A percentile compares a stretch with the other conserved stretches of the same genome.
phyloP scores from a whole-genome alignment of 768 basidiomycete genomes.

The Boletus barrowsii region DNA sequence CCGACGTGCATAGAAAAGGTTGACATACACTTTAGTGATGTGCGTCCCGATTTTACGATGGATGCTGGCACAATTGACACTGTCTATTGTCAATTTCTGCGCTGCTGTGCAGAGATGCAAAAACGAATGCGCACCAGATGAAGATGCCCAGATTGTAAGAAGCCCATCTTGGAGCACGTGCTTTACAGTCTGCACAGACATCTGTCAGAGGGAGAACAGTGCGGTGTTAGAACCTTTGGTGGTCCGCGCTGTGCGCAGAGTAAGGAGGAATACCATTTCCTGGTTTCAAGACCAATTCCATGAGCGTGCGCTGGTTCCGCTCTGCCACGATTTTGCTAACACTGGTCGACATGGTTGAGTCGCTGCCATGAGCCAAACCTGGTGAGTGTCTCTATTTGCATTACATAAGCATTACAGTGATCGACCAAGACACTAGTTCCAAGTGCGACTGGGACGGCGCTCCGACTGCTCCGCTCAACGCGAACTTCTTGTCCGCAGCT shows the following conservation, averaged over 20 bases:
- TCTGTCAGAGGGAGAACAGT: conserved; percentile 44
- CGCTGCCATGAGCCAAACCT: not conserved
- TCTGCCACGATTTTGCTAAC: conserved; percentile 61
- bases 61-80: conserved; percentile 84
- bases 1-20: not conserved
- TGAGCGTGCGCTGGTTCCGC: conserved; percentile 60
- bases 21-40: conserved; percentile 83
- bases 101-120: not conserved
- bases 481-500: not conserved
- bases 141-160: conserved; percentile 87
- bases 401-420: conserved; percentile 18
- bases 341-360: conserved; percentile 29
- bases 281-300: conserved; percentile 66
- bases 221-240: conserved; percentile 1
- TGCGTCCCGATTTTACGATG: conserved; percentile 96
- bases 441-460: not conserved
- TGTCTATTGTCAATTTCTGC: conserved; percentile 29
- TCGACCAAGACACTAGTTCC: conserved; percentile 3
- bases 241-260: not conserved
- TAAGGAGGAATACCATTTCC: conserved; percentile 67
- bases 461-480: too few relatives aligned
- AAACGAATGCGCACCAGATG: conserved; percentile 56
- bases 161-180: conserved; percentile 86
- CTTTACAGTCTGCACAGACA: conserved; percentile 88
- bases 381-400: not conserved